Evolutionary conservation across 2,329 filamentous ascomycete species (phyloP).

Genomic region (Aureobasidium pullulans): DNA sequence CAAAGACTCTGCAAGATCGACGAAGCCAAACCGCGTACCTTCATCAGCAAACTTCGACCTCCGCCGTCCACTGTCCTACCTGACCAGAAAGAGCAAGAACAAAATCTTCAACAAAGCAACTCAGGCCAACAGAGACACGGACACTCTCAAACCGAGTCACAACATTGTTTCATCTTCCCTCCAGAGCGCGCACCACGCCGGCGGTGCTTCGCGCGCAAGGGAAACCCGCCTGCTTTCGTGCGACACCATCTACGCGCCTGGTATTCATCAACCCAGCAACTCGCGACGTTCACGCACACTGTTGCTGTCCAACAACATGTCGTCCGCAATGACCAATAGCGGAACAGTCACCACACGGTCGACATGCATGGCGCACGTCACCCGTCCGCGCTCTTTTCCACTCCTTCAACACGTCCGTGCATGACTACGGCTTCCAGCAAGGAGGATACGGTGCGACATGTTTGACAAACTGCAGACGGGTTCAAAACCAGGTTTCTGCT

Average conservation of each 20-base stretch:
- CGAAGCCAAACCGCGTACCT: not conserved
- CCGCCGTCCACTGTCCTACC: not conserved
- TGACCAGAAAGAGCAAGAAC: not conserved
- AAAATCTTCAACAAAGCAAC: not conserved
- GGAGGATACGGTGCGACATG: not conserved
- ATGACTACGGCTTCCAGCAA: not conserved
- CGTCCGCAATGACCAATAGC: not conserved
- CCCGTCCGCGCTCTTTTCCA: not conserved
- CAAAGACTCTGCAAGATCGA: not conserved
- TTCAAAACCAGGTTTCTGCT: not conserved
- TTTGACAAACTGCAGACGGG: not conserved
- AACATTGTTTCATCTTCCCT: slow-evolving; percentile 1
- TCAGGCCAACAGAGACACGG: not conserved
- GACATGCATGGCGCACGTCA: not conserved
- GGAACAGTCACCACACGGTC: not conserved
- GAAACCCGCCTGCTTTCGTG: not conserved
- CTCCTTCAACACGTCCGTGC: not conserved
- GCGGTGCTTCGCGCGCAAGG: not conserved
- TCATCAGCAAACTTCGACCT: not conserved
- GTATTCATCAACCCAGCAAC: not conserved
- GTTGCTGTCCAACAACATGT: not conserved
- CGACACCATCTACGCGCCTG: not conserved
- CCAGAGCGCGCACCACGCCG: not conserved
- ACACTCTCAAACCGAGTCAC: not conserved
- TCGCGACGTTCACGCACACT: not conserved